Evolutionary conservation across 805 yeast genomes (phyloP).

Genomic region (Ogataea methanolica): DNA sequence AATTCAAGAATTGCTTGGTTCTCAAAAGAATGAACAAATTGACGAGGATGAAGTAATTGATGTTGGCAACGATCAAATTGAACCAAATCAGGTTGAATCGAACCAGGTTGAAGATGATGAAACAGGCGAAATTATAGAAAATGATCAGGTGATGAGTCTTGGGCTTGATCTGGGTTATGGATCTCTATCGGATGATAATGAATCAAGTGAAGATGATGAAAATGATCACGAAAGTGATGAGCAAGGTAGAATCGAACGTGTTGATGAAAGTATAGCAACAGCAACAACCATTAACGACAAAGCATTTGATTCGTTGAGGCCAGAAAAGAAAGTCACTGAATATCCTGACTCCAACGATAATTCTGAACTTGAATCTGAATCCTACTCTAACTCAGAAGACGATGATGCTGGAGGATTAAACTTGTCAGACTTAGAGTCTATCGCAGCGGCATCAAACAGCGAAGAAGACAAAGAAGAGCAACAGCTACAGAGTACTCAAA

Average conservation of each 20-base stretch:
- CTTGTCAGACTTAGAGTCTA: neutral
- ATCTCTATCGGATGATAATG: neutral
- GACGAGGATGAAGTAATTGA: too few species aligned
- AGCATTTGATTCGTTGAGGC: too few species aligned
- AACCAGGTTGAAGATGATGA: neutral
- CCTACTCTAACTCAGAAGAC: neutral
- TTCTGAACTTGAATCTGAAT: neutral
- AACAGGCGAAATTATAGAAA: neutral
- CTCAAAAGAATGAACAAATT: too few species aligned
- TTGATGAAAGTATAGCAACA: constrained; percentile 3
- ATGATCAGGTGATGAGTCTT: neutral
- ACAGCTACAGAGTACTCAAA: neutral
- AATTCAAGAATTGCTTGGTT: too few species aligned
- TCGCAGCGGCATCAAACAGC: neutral
- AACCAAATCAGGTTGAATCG: neutral
- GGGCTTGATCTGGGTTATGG: constrained; percentile 8
- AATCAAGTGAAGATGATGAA: too few species aligned
- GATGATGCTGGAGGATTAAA: neutral
- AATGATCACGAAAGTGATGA: too few species aligned
- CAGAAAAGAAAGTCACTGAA: too few species aligned
- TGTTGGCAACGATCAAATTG: neutral
- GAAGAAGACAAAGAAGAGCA: neutral
- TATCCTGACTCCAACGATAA: neutral
- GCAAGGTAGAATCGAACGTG: constrained; percentile 1
- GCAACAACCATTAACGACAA: neutral